Conservation (phyloP, 805 yeast genomes). For the Candida dajiaensis region DNA sequence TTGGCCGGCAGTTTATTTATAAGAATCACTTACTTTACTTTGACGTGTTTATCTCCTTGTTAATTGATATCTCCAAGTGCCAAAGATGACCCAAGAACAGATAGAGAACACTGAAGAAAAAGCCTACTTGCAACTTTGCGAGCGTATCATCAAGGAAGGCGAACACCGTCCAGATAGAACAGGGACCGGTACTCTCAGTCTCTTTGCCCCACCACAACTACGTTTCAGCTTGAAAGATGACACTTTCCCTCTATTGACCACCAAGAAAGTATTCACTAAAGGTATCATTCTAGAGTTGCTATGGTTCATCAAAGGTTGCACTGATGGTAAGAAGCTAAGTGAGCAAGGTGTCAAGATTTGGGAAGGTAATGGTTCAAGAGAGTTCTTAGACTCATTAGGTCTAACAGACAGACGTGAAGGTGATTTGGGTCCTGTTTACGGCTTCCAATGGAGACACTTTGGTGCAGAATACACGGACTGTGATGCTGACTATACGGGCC, state of each 20-base stretch:
- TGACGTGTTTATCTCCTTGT: no score
- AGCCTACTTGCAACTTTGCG: slow-evolving; percentile 80
- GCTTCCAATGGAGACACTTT: slow-evolving; percentile 99
- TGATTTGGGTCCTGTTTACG: slow-evolving; percentile 97
- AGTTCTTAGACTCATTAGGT: slow-evolving; percentile 80
- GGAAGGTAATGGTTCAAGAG: slow-evolving; percentile 98
- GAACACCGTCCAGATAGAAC: slow-evolving; percentile 94
- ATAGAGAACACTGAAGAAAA: slow-evolving; percentile 52
- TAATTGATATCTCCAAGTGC: neutral
- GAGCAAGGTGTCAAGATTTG: slow-evolving; percentile 93
- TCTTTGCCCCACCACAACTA: slow-evolving; percentile 95
- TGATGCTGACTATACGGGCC: slow-evolving; percentile 77
- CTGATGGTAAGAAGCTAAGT: slow-evolving; percentile 74
- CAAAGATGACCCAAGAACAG: slow-evolving; percentile 11
- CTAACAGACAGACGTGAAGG: slow-evolving; percentile 79
- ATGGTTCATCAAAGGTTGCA: slow-evolving; percentile 89
- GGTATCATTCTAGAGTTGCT: slow-evolving; percentile 86
- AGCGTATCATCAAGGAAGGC: slow-evolving; percentile 72
- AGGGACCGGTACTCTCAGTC: slow-evolving; percentile 89
- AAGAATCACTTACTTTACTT: neutral
- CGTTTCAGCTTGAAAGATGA: slow-evolving; percentile 72
- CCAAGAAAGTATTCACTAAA: slow-evolving; percentile 84
- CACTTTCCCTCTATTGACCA: slow-evolving; percentile 81
- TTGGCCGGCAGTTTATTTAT: no score
- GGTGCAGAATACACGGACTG: slow-evolving; percentile 90